Percentiles rank a stretch among this genome's conserved stretches.
These are phyloP conservation scores for Monsonia emarginata DNA, from an alignment of 441 rosid species.

Conservation along the genomic window DNA sequence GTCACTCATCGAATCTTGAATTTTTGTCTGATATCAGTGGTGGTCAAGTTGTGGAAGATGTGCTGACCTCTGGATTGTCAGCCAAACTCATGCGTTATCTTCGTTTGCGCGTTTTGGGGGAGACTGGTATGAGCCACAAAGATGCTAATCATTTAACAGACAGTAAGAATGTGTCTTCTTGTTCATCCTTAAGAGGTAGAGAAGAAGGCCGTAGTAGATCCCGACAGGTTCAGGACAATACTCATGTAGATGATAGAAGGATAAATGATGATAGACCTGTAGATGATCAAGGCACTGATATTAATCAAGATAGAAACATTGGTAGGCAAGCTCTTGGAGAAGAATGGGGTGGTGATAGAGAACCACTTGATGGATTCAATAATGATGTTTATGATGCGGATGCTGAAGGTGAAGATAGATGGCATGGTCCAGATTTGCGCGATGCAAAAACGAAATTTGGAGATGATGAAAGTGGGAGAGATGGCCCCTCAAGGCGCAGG, in stretches of 20 bases:
- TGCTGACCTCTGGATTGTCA: conserved; percentile 78
- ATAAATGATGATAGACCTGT: conserved; percentile 27
- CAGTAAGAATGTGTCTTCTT: conserved; percentile 35
- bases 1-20: not conserved
- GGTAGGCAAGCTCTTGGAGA: conserved; percentile 26
- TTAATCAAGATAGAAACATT: conserved; percentile 29
- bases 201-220: conserved; percentile 70
- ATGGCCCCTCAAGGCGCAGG: conserved; percentile 61
- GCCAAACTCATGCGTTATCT: conserved; percentile 93
- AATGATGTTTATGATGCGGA: conserved; percentile 34
- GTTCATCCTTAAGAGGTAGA: conserved; percentile 44
- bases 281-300: conserved; percentile 34
- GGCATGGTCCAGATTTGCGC: conserved; percentile 30
- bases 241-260: conserved; percentile 38
- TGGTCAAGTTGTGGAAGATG: conserved; percentile 86
- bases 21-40: conserved; percentile 39
- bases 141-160: conserved; percentile 49
- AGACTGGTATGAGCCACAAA: conserved; percentile 50
- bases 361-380: conserved; percentile 34
- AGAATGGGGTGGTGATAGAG: conserved; percentile 29
- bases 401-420: conserved; percentile 45
- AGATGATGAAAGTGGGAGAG: conserved; percentile 70
- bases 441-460: conserved; percentile 50
- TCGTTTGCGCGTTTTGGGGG: conserved; percentile 79
- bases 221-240: conserved; percentile 52